Conservation (phyloP, 2,329 filamentous ascomycete species). For the Cladosporium cucumerinum region DNA sequence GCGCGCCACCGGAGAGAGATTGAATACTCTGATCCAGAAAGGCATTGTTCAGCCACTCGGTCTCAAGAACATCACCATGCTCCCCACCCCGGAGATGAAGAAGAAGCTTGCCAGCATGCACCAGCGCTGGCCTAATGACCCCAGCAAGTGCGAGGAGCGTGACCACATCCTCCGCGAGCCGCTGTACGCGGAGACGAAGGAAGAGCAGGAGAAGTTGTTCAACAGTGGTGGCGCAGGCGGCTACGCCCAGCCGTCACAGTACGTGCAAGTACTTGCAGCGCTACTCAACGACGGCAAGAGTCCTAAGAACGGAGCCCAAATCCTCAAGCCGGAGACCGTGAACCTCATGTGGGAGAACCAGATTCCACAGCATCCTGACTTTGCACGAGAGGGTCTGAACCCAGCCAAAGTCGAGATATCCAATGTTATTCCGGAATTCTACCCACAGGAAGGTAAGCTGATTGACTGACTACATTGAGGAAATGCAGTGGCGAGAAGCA, state of each 20-base stretch:
- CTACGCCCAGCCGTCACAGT: conserved; percentile 59
- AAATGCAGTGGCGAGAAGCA: background rate
- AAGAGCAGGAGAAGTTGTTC: conserved; percentile 48
- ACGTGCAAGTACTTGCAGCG: conserved; percentile 58
- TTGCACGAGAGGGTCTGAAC: conserved; percentile 33
- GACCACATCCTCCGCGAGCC: conserved; percentile 53
- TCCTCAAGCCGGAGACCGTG: conserved; percentile 58
- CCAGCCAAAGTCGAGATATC: conserved; percentile 35
- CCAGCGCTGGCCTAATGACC: conserved; percentile 42
- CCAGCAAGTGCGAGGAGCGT: conserved; percentile 31
- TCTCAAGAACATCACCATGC: conserved; percentile 54
- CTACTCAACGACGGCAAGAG: conserved; percentile 64
- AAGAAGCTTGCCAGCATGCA: conserved; percentile 57
- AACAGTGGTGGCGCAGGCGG: conserved; percentile 61
- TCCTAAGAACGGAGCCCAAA: conserved; percentile 52
- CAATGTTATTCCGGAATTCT: conserved; percentile 48
- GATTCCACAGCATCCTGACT: conserved; percentile 35
- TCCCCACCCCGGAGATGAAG: conserved; percentile 55
- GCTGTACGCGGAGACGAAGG: conserved; percentile 43
- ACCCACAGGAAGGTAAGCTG: conserved; percentile 34
- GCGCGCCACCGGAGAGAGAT: conserved; percentile 40
- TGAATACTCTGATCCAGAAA: conserved; percentile 47
- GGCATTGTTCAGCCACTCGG: conserved; percentile 47
- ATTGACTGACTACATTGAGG: background rate
- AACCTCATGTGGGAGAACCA: conserved; percentile 62